Evolutionary conservation across 2,329 filamentous ascomycete genomes (phyloP), one percentile per base, ranked within the genome.

Genomic region (Aspergillus phoenicis): DNA sequence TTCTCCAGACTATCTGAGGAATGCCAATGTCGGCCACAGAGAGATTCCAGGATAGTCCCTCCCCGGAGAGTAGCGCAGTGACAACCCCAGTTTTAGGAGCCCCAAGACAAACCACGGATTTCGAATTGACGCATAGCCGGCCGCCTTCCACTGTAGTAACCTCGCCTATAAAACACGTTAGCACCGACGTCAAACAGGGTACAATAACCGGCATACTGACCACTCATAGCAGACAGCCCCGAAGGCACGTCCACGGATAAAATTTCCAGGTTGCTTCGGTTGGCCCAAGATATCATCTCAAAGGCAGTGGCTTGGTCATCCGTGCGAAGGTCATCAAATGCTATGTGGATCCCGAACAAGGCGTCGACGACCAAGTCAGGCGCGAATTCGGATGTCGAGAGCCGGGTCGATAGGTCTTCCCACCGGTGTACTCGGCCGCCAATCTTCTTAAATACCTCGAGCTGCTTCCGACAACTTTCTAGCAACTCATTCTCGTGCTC

Each of bases 231-330:
- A 65, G 94, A 92, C 53, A 97, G 87, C 5, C 95, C 95, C 0
- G 91, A 94, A 0, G 95, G 95, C 5, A 96, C 87, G 73, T 97
- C 94, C n/a, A 99, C 86, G 0, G 93, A 91, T 20, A 99, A 80
- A 3, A 95, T 89, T 60, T 89, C 88, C 0, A 92, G 88, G 65
- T 93, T 91, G 72, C 89, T 91, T 65, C 93, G 89, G 73, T 97
- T 98, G 2, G 92, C 90, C 93, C 93, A 98, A 64, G 93, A 90
- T 70, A 97, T 95, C 71, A 97, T 86, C 71, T 96, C 90, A 71
- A 96, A 93, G 0, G 92, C 91, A 0, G 89, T 90, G 3, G 89
- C 88, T 73, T 96, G 91, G 66, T 96, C 91, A 15, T 90, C 89
- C 2, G 89, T 90, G 38, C 91, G 86, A 28, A 98, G 82, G 68